A percentile compares a stretch with the other conserved stretches of the same genome.
These are phyloP conservation scores for Mycosphaerella arachidis DNA, from an alignment of 2,329 filamentous ascomycete species.

Conservation along the genomic window DNA sequence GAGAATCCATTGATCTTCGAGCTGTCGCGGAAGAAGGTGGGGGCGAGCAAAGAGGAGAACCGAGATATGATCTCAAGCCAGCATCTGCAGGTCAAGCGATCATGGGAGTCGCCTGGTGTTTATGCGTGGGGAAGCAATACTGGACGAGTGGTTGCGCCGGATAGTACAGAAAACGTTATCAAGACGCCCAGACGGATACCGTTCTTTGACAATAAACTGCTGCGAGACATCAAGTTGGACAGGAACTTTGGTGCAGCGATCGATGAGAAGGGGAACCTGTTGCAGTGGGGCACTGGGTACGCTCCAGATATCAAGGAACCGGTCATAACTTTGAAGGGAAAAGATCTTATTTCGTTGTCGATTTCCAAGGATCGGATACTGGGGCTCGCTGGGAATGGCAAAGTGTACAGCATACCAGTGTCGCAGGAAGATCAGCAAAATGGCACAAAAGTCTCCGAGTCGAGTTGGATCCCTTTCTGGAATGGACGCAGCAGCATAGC, in stretches of 20 bases:
- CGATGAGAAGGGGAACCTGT: constrained; percentile 77
- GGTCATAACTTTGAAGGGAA: constrained; percentile 69
- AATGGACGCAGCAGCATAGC: constrained; percentile 54
- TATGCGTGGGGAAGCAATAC: constrained; percentile 91
- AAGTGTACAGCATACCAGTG: constrained; percentile 79
- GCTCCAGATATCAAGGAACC: constrained; percentile 62
- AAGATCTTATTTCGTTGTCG: constrained; percentile 70
- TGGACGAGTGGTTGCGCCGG: constrained; percentile 79
- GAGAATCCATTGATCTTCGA: constrained; percentile 63
- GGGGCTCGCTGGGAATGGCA: constrained; percentile 67
- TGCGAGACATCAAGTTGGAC: constrained; percentile 84
- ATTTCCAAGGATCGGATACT: constrained; percentile 81
- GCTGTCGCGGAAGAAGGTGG: constrained; percentile 53
- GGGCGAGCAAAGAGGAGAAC: constrained; percentile 63
- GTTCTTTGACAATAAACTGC: constrained; percentile 77
- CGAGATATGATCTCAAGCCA: constrained; percentile 76
- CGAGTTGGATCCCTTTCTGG: constrained; percentile 74
- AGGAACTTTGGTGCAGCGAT: constrained; percentile 79
- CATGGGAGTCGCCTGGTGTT: constrained; percentile 76
- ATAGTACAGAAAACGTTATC: constrained; percentile 68
- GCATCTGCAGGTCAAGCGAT: constrained; percentile 80
- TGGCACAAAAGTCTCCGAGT: constrained; percentile 61
- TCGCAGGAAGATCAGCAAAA: constrained; percentile 65
- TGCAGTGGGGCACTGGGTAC: constrained; percentile 86
- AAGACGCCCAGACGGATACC: constrained; percentile 74